Percentiles rank a stretch among this genome's conserved stretches.
Conservation (phyloP, 192 early-diverging fungal genomes). For the Coemansia sp. region DNA sequence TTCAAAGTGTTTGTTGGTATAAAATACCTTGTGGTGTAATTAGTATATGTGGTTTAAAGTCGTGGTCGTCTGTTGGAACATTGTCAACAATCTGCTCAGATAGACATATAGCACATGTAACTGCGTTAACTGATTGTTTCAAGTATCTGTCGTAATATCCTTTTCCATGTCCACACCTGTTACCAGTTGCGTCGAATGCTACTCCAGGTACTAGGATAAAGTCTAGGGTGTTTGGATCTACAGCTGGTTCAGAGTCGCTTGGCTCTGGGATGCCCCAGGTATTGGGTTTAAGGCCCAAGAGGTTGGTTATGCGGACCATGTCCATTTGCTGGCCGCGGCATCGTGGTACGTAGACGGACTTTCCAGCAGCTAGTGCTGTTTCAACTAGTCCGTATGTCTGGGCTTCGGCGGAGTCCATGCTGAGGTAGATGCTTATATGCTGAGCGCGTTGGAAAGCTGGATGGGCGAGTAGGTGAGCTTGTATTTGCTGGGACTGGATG, state of each 20-base stretch:
- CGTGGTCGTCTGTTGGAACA: conserved; percentile 31
- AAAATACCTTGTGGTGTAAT: conserved; percentile 31
- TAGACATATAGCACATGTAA: conserved; percentile 45
- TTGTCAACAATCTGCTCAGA: conserved; percentile 30
- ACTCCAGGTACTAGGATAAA: conserved; percentile 52
- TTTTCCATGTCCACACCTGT: conserved; percentile 48
- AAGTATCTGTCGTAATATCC: conserved; percentile 55
- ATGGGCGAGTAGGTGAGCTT: conserved; percentile 4
- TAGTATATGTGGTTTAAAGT: conserved; percentile 34
- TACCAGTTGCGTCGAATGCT: conserved; percentile 38
- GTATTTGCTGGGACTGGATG: conserved; percentile 14
- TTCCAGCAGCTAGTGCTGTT: conserved; percentile 21
- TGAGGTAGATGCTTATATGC: conserved; percentile 50
- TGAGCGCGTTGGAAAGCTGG: conserved; percentile 19
- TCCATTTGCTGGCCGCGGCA: conserved; percentile 32
- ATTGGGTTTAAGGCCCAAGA: conserved; percentile 14
- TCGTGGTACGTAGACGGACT: conserved; percentile 45
- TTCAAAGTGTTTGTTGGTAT: conserved; percentile 1
- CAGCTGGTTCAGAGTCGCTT: not conserved
- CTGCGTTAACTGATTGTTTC: not conserved
- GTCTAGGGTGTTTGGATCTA: conserved; percentile 32
- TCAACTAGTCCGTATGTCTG: conserved; percentile 27
- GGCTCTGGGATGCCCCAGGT: conserved; percentile 54
- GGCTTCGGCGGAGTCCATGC: conserved; percentile 34
- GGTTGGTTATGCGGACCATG: conserved; percentile 28